These are phyloP conservation scores for Salix exigua DNA, from an alignment of 345 rosid species.

Conservation along the genomic window DNA sequence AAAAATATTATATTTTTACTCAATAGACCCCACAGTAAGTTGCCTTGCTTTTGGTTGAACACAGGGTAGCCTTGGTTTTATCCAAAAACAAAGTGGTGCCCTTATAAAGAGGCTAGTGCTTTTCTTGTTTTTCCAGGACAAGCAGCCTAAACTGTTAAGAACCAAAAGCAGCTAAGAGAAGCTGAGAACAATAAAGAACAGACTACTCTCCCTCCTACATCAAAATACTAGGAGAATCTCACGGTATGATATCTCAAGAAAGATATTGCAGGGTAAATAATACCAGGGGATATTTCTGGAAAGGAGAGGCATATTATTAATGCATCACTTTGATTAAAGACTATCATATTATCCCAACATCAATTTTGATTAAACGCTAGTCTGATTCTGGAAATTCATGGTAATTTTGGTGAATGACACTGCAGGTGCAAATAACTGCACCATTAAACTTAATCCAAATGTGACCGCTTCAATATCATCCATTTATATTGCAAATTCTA, in stretches of 20 bases:
- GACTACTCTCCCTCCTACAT: background rate
- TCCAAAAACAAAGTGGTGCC: background rate
- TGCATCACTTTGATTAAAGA: background rate
- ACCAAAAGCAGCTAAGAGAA: background rate
- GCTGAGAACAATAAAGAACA: background rate
- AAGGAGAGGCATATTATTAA: background rate
- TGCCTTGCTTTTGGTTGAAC: background rate
- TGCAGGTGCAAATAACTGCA: background rate
- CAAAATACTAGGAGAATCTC: background rate
- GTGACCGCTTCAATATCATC: background rate
- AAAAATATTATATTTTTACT: background rate
- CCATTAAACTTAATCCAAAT: background rate
- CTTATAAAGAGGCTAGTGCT: background rate
- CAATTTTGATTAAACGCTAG: background rate
- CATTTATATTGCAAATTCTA: conserved; percentile 4
- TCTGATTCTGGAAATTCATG: background rate
- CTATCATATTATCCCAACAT: background rate
- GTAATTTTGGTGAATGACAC: background rate
- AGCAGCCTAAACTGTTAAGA: background rate
- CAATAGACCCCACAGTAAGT: background rate
- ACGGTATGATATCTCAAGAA: background rate
- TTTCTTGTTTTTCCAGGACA: background rate
- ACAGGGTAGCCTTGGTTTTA: background rate
- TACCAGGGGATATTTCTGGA: background rate
- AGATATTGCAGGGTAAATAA: background rate